Evolutionary conservation across 2,329 filamentous ascomycete genomes (phyloP).

Genomic region (Fusarium sp.): DNA sequence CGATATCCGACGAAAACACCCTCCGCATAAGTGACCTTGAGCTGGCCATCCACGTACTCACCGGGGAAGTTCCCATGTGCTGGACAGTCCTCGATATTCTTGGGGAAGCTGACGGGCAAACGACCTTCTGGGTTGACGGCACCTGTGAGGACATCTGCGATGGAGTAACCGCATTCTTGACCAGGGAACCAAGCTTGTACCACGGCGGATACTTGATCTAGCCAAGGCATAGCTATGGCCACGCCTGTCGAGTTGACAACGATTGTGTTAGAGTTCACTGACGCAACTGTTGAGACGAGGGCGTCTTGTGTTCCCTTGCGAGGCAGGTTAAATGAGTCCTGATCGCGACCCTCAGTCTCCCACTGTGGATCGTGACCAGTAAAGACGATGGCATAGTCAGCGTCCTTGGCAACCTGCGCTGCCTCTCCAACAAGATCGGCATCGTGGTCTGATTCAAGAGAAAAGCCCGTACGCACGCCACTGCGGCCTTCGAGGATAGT

Average conservation of each 20-base stretch:
- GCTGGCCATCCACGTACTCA: slow-evolving; percentile 51
- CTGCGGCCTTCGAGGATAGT: slow-evolving; percentile 46
- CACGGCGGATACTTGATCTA: slow-evolving; percentile 64
- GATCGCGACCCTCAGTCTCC: slow-evolving; percentile 69
- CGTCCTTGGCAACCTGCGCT: slow-evolving; percentile 64
- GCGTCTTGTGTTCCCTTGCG: slow-evolving; percentile 60
- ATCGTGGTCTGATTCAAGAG: slow-evolving; percentile 47
- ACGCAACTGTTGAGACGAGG: slow-evolving; percentile 66
- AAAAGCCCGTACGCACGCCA: slow-evolving; percentile 47
- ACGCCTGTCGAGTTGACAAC: slow-evolving; percentile 73
- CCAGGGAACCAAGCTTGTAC: slow-evolving; percentile 76
- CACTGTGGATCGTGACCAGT: slow-evolving; percentile 67
- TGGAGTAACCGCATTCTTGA: slow-evolving; percentile 74
- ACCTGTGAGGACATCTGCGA: slow-evolving; percentile 73
- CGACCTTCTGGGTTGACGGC: slow-evolving; percentile 72
- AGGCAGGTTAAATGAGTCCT: slow-evolving; percentile 76
- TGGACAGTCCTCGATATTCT: slow-evolving; percentile 68
- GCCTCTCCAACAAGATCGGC: slow-evolving; percentile 58
- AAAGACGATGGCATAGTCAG: slow-evolving; percentile 66
- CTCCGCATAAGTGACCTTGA: slow-evolving; percentile 69
- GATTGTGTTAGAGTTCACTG: slow-evolving; percentile 67
- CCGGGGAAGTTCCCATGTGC: slow-evolving; percentile 69
- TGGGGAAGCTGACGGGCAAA: slow-evolving; percentile 71
- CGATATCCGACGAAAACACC: slow-evolving; percentile 75
- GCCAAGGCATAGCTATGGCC: slow-evolving; percentile 67